Evolutionary conservation across 1,284 basidiomycete genomes (phyloP), one percentile per base, ranked within the genome.

Genomic region (Papiliotrema laurentii): DNA sequence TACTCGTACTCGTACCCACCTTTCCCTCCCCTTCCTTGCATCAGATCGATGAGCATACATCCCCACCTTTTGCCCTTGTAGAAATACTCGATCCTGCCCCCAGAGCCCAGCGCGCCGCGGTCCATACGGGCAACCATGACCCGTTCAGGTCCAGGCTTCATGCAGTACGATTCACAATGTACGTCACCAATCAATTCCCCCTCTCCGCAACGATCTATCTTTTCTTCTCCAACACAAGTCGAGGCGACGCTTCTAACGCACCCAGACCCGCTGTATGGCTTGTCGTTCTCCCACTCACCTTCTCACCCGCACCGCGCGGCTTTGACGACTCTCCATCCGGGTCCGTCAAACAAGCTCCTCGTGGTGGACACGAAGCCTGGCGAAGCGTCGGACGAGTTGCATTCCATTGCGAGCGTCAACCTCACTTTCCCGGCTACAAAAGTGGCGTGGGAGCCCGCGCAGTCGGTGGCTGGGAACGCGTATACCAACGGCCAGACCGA

Each of bases 401-500:
- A 51, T 2, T 61, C 64, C 22, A 51, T 73, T 16, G 67, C 71
- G 0, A 53, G 47, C 2, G 58, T 57, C 9, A 59, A 57, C 30
- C 55, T 73, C 5, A 42, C 57, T 1, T 71, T 68, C 43, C 74
- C 74, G 16, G 66, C 72, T 30, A 75, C 74, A 5, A 70, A 73
- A 54, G 64, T 74, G 19, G 71, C 60, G 1, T 75, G 71, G 69
- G 71, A 74, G 51, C 73, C 73, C 4, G 39, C 47, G 22, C 58
- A 63, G 39, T 61, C 61, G n/a, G 45, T 63, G 14, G 27, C 46
- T 1, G 49, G 49, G 18, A 47, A 55, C 5, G 58, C 55, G 7
- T 58, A 55, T 18, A 59, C 61, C 18, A 63, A 66, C 7, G 63
- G 61, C 3, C 47, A 65, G 34, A 64, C 64, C 3, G 92, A 96